A percentile compares a stretch with the other conserved stretches of the same genome.
Evolutionary conservation across 805 yeast species (phyloP).

Genomic region (Debaryomyces prosopidis): DNA sequence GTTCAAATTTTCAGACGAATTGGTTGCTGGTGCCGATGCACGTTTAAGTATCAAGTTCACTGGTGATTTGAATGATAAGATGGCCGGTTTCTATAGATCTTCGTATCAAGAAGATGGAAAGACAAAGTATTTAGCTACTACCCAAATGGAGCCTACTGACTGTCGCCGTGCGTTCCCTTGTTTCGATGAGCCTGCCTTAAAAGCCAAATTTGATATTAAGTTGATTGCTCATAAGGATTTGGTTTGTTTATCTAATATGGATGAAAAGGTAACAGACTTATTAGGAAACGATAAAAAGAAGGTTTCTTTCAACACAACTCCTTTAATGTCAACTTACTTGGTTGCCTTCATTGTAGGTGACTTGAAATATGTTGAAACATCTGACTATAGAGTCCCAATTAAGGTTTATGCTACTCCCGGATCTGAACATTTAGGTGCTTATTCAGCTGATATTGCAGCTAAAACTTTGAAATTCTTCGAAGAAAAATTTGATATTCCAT

Average conservation of each 20-base stretch:
- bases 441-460: conserved; percentile 73
- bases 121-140: conserved; percentile 73
- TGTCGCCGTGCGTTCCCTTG: conserved; percentile 88
- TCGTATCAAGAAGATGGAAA: conserved; percentile 61
- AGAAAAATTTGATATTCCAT: conserved; percentile 68
- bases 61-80: conserved; percentile 70
- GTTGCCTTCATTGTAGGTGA: conserved; percentile 85
- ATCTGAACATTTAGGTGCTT: conserved; percentile 65
- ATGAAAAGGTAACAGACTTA: conserved; percentile 48
- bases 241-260: conserved; percentile 72
- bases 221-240: conserved; percentile 56
- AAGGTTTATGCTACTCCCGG: conserved; percentile 83
- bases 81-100: conserved; percentile 83
- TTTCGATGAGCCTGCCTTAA: conserved; percentile 80
- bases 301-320: conserved; percentile 71
- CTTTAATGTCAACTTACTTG: conserved; percentile 80
- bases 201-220: conserved; percentile 68
- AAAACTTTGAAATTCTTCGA: conserved; percentile 75
- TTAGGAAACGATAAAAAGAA: conserved; percentile 49
- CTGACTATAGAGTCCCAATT: conserved; percentile 69
- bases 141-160: conserved; percentile 87
- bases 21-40: conserved; percentile 39
- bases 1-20: conserved; percentile 37
- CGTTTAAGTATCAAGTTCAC: conserved; percentile 51
- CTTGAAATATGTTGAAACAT: conserved; percentile 68